Evolutionary conservation across 2,329 filamentous ascomycete species (phyloP), one percentile per base, ranked within the genome.

Genomic region (Teratosphaeriaceae sp.): DNA sequence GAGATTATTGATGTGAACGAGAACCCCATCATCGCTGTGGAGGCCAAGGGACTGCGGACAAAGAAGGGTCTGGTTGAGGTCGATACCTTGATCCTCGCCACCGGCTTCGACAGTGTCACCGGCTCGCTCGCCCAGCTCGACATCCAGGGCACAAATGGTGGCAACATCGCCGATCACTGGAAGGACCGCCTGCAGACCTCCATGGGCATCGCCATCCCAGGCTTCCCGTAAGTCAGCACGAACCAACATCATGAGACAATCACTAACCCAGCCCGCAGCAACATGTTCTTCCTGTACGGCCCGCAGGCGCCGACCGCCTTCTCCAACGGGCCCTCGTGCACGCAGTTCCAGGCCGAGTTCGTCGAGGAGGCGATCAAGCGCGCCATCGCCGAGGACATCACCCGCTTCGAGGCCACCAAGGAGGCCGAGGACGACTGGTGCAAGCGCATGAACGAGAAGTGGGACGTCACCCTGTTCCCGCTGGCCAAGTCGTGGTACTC

Each of bases 301-400:
- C 63, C 68, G 3, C 69, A 71, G 44, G 69, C 66, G 0, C 69
- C 68, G 0, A 71, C 69, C 0, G 68, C 68, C 2, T 70, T 71
- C 52, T 63, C 60, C 41, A 72, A 72, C 39, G 68, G 69, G 0
- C 68, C 69, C 2, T 66, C 60, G 22, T 71, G 67, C 47, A 57
- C 66, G 16, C 65, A 70, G 45, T 59, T 61, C 7, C 67, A 71
- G 49, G 66, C 63, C 12, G 65, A 71, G 37, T 71, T 65, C 58
- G 67, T 72, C 26, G 64, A 69, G 23, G 65, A 69, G 38, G 59
- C 62, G 8, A 65, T 72, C 46, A 59, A 60, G 36, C 63, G 62
- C 52, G 47, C 64, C 6, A 51, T 55, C 33, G 57, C 64, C 8
- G 59, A 68, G 22, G 58, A 58, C 7, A 65, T 69, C 42, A 60